These are phyloP conservation scores for Pisolithus marmoratus DNA, from an alignment of 768 basidiomycete species.

Conservation along the genomic window DNA sequence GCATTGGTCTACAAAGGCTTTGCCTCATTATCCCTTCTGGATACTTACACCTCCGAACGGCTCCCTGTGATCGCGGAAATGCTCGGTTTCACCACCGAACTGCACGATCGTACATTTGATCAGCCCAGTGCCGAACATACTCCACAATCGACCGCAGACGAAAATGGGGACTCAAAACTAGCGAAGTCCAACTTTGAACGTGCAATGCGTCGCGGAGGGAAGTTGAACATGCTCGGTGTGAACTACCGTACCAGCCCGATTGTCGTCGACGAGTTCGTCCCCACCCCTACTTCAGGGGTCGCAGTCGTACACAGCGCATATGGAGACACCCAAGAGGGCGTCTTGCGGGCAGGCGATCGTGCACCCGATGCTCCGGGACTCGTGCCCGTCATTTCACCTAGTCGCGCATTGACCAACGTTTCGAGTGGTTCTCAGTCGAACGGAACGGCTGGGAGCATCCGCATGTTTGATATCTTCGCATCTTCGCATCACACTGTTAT, in stretches of 20 bases:
- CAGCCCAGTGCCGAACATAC: background rate
- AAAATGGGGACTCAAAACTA: background rate
- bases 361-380: background rate
- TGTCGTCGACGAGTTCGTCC: conserved; percentile 13
- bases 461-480: background rate
- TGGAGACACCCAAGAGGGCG: background rate
- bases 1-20: conserved; percentile 23
- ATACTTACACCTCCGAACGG: conserved; percentile 35
- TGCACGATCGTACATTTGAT: background rate
- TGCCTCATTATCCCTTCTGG: conserved; percentile 22
- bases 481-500: conserved; percentile 35
- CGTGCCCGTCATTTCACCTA: background rate
- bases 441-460: no score
- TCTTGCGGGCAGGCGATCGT: background rate
- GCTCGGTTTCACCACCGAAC: conserved; percentile 29
- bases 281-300: background rate
- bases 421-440: no score
- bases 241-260: conserved; percentile 22
- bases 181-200: background rate
- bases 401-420: no score
- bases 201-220: background rate
- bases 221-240: conserved; percentile 17
- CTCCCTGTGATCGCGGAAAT: conserved; percentile 37
- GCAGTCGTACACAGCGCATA: background rate
- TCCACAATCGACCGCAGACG: background rate